These are phyloP conservation scores for Thermomyces lanuginosus DNA, from an alignment of 2,329 filamentous ascomycete genomes.

Conservation along the genomic window DNA sequence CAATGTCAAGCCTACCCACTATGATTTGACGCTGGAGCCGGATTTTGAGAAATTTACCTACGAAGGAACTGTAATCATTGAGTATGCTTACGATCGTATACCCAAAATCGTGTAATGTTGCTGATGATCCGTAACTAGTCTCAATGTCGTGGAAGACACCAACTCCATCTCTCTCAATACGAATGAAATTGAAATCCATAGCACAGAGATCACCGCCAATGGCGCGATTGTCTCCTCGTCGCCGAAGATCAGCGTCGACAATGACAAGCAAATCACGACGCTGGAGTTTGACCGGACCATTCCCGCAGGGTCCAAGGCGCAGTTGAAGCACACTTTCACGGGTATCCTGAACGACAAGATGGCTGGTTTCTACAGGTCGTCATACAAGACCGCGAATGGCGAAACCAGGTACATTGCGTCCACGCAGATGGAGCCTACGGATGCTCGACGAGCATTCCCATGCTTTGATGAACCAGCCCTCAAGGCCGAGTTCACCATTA, in stretches of 20 bases:
- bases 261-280: conserved; percentile 64
- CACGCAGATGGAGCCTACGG: conserved; percentile 91
- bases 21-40: conserved; percentile 80
- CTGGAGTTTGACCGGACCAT: conserved; percentile 62
- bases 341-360: conserved; percentile 82
- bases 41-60: conserved; percentile 79
- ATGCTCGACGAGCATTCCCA: conserved; percentile 81
- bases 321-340: conserved; percentile 60
- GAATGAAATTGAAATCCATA: conserved; percentile 68
- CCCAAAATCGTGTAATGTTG: conserved; percentile 1
- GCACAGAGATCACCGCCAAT: conserved; percentile 46
- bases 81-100: conserved; percentile 33
- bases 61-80: conserved; percentile 67
- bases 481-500: conserved; percentile 85
- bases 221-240: conserved; percentile 43
- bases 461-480: conserved; percentile 93
- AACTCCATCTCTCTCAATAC: conserved; percentile 77
- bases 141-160: conserved; percentile 72
- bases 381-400: conserved; percentile 71
- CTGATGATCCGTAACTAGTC: conserved; percentile 23
- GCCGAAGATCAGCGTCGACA: conserved; percentile 56
- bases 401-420: conserved; percentile 70
- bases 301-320: conserved; percentile 58
- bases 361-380: conserved; percentile 93
- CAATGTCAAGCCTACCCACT: conserved; percentile 85